phyloP scores from a whole-genome alignment of 2,329 filamentous ascomycete species.

The Beauveria sp. region DNA sequence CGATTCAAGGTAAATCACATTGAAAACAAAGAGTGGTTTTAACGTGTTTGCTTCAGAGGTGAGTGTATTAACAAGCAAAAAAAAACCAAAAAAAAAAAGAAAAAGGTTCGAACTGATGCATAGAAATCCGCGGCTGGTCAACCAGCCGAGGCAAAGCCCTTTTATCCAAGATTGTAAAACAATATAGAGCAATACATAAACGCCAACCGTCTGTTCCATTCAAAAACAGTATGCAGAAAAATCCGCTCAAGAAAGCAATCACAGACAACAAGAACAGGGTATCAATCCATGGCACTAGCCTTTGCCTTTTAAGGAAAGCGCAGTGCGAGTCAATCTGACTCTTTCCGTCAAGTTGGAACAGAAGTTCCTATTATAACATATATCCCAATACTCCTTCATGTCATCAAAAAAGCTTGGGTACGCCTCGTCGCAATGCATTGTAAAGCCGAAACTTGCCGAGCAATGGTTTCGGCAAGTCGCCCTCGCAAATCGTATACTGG shows the following conservation, averaged over 20 bases:
- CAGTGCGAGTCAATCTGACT: neutral
- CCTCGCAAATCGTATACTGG: slow-evolving; percentile 7
- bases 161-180: slow-evolving; percentile 1
- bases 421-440: slow-evolving; percentile 11
- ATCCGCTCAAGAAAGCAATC: slow-evolving; percentile 6
- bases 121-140: neutral
- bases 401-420: slow-evolving; percentile 3
- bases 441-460: neutral
- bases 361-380: neutral
- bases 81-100: neutral
- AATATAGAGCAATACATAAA: slow-evolving; percentile 1
- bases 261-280: slow-evolving; percentile 11
- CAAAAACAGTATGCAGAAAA: slow-evolving; percentile 7
- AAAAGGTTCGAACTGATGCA: neutral
- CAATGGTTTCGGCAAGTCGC: neutral
- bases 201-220: slow-evolving; percentile 6
- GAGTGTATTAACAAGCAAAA: slow-evolving; percentile 9
- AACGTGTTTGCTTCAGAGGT: neutral
- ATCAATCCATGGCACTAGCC: slow-evolving; percentile 9
- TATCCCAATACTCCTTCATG: slow-evolving; percentile 2
- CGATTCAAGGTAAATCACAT: too few species aligned
- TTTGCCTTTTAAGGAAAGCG: neutral
- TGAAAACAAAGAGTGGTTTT: too few species aligned
- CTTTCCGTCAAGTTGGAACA: neutral
- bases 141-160: neutral